phyloP scores from a whole-genome alignment of 257 asterid genomes.

The Handroanthus guayacan region DNA sequence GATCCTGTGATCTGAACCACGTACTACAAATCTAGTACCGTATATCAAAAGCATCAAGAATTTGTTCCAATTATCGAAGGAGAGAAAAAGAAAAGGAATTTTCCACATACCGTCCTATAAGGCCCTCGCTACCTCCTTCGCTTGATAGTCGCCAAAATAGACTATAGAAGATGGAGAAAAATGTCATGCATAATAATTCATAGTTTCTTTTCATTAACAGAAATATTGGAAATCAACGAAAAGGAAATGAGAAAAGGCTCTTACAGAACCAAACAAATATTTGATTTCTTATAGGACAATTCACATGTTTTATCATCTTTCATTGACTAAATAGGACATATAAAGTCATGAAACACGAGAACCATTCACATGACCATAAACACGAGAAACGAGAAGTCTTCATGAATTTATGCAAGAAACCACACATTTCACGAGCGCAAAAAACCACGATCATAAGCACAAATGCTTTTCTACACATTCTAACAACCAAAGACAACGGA shows the following conservation, averaged over 20 bases:
- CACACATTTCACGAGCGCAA: neutral
- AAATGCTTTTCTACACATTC: neutral
- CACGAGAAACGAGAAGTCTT: neutral
- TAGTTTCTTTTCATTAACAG: neutral
- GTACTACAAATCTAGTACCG: neutral
- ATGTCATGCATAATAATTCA: neutral
- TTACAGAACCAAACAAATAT: neutral
- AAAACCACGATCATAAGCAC: neutral
- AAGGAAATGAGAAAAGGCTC: neutral
- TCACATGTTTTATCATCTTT: slow-evolving; percentile 1
- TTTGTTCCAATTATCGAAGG: neutral
- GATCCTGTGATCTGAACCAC: neutral
- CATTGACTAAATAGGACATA: neutral
- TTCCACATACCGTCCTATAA: slow-evolving; percentile 39
- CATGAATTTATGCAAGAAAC: neutral
- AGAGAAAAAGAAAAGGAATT: neutral
- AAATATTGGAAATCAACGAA: neutral
- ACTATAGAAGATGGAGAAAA: slow-evolving; percentile 36
- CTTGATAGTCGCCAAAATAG: slow-evolving; percentile 59
- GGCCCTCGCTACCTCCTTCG: slow-evolving; percentile 56
- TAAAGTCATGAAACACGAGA: neutral
- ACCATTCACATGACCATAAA: neutral
- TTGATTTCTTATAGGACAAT: neutral
- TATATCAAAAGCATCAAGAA: neutral
- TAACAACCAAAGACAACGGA: neutral